A percentile compares a stretch with the other conserved stretches of the same genome.
These are phyloP conservation scores for Neurospora crassa DNA, from an alignment of 2,329 filamentous ascomycete species.

Conservation along the genomic window DNA sequence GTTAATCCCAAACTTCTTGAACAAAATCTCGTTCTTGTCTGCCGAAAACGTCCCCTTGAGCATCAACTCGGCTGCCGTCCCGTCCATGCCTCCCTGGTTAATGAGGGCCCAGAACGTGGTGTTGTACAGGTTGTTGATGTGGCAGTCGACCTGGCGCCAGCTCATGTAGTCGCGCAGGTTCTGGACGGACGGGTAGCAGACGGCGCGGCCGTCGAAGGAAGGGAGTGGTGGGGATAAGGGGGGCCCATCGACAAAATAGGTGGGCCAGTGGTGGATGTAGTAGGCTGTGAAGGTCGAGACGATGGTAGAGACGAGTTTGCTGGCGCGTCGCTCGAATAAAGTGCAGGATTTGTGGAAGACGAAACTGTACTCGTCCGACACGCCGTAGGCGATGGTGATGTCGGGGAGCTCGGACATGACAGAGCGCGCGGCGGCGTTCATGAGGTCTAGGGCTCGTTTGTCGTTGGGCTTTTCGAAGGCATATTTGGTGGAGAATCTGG, in stretches of 20 bases:
- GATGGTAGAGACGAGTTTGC: constrained; percentile 84
- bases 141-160: constrained; percentile 95
- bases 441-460: constrained; percentile 73
- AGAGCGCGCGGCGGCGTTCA: constrained; percentile 85
- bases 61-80: constrained; percentile 69
- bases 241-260: constrained; percentile 57
- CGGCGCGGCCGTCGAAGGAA: constrained; percentile 85
- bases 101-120: constrained; percentile 93
- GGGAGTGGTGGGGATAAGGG: constrained; percentile 67
- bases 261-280: constrained; percentile 74
- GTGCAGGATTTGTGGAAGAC: constrained; percentile 75
- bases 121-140: constrained; percentile 98
- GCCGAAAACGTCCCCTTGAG: constrained; percentile 76
- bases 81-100: constrained; percentile 63
- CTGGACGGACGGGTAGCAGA: constrained; percentile 73
- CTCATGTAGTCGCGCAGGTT: constrained; percentile 92
- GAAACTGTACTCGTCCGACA: constrained; percentile 94
- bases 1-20: constrained; percentile 80
- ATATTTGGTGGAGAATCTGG: constrained; percentile 73
- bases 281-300: constrained; percentile 90
- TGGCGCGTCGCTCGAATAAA: constrained; percentile 77
- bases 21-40: constrained; percentile 96
- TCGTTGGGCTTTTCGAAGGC: constrained; percentile 90
- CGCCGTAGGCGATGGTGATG: constrained; percentile 78
- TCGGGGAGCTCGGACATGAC: constrained; percentile 80